Base-by-base conservation (phyloP, 495 filamentous ascomycete species). In the Trichoderma asperelloides region DNA sequence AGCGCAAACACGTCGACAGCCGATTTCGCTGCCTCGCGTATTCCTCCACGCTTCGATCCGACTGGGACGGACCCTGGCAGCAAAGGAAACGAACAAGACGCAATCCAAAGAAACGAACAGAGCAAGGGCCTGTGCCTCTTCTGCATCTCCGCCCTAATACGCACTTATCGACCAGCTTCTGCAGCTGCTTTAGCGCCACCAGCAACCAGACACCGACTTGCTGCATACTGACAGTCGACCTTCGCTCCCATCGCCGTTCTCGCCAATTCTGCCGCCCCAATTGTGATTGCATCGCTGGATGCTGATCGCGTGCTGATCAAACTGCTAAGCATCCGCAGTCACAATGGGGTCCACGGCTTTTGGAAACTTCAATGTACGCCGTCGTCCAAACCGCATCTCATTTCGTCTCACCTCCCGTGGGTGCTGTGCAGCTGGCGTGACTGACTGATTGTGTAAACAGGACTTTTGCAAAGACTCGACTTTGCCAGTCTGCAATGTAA, bases 401-500 rank as follows among this genome's bases (percentile, higher is more conserved):
- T 41, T 63, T 23, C 62, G 30, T 43, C 27, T 9, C 47, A 21
- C 18, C 47, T 18, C 21, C 23, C 21, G 15, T 47, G 2, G 33
- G 33, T n/a, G 43, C n/a, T 47, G 15, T 16, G n/a, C 11, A 21
- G 11, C 21, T 25, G 25, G 18, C 51, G 33, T 41, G 11, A 60
- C 28, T 75, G 76, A 77, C 70, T 37, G 37, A 23, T 15, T 18
- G 37, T 40, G 11, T 5, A 65, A 69, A 69, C 73, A 96, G 91
- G 81, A 95, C 79, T 97, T 99, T 76, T 99, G 95, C 87, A 89
- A 90, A 72, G 92, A 97, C 81, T 93, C 93, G 69, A 97, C 94
- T 69, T 83, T 99, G 73, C 95, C 95, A 69, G 86, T 96, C 70
- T 97, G 93, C 86, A 97, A 97, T 85, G 94, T 98, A 86, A 69